Conservation (phyloP, 1,139 yeast species). For the Kurtzmaniella quercitrusa region DNA sequence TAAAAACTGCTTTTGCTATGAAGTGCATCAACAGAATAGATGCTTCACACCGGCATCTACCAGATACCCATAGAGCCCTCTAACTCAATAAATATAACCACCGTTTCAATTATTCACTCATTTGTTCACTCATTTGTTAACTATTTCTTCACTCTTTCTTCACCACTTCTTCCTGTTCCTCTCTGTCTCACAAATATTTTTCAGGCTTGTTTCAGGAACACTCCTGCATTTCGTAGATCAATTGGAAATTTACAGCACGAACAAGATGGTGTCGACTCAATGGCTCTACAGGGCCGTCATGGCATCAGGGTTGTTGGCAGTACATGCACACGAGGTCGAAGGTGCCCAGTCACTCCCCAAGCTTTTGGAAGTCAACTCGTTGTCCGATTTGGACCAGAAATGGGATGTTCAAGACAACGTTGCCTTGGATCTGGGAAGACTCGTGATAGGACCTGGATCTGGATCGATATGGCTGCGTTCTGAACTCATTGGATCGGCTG, state of each 20-base stretch:
- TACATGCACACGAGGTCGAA: slow-evolving; percentile 10
- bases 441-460: slow-evolving; percentile 27
- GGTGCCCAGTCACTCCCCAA: slow-evolving; percentile 32
- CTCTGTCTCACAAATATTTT: too few relatives aligned
- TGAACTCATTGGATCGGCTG: slow-evolving; percentile 22
- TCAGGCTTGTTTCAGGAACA: too few relatives aligned
- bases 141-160: too few relatives aligned
- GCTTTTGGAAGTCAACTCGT: slow-evolving; percentile 20
- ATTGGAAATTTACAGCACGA: background rate
- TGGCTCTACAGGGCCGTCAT: background rate
- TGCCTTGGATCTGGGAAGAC: slow-evolving; percentile 35
- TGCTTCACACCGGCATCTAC: too few relatives aligned
- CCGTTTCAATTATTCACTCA: too few relatives aligned
- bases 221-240: background rate
- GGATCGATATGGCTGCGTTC: slow-evolving; percentile 52
- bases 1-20: too few relatives aligned
- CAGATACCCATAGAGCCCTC: too few relatives aligned
- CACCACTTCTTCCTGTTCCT: too few relatives aligned
- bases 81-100: too few relatives aligned
- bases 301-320: background rate
- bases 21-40: too few relatives aligned
- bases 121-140: too few relatives aligned
- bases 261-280: background rate
- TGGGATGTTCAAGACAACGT: slow-evolving; percentile 30
- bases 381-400: slow-evolving; percentile 19